These are phyloP conservation scores for Exophiala calicioides DNA, from an alignment of 2,329 filamentous ascomycete genomes.

Conservation along the genomic window DNA sequence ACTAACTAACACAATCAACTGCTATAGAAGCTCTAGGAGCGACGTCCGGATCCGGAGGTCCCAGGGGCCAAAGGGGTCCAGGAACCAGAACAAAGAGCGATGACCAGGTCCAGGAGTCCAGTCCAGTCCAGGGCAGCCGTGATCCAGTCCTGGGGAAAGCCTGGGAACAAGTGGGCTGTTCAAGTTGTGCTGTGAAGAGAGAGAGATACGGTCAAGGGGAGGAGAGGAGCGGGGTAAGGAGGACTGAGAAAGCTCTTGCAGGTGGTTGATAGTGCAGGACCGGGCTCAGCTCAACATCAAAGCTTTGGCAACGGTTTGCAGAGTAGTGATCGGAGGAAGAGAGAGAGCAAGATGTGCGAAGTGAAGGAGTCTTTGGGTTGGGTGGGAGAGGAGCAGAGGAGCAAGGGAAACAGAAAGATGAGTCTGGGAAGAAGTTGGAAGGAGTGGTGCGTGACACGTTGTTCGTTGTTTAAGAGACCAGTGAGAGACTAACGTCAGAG, in stretches of 20 bases:
- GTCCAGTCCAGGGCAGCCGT: constrained; percentile 17
- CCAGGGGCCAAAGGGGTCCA: constrained; percentile 1
- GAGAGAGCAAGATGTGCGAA: not conserved
- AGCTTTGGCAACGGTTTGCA: constrained; percentile 20
- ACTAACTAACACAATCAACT: constrained; percentile 31
- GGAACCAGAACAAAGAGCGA: constrained; percentile 19
- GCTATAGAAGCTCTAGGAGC: constrained; percentile 30
- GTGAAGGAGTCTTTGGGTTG: no score
- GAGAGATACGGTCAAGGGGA: constrained; percentile 19
- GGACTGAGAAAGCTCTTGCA: constrained; percentile 14
- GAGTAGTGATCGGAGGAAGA: not conserved
- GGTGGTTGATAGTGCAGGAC: constrained; percentile 16
- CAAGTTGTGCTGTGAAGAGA: no score
- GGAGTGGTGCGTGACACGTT: no score
- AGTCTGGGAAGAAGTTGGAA: constrained; percentile 1
- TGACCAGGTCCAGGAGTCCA: constrained; percentile 1
- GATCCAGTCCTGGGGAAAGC: constrained; percentile 5
- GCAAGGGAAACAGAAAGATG: constrained; percentile 6
- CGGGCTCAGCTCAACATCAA: constrained; percentile 31
- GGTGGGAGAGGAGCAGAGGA: not conserved
- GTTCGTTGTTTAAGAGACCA: no score
- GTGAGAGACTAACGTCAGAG: no score
- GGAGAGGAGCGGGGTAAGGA: constrained; percentile 24
- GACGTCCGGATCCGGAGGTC: constrained; percentile 21
- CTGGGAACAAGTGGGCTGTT: constrained; percentile 10